Conservation (phyloP, 2,329 filamentous ascomycete genomes). For the Truncatella angustata region DNA sequence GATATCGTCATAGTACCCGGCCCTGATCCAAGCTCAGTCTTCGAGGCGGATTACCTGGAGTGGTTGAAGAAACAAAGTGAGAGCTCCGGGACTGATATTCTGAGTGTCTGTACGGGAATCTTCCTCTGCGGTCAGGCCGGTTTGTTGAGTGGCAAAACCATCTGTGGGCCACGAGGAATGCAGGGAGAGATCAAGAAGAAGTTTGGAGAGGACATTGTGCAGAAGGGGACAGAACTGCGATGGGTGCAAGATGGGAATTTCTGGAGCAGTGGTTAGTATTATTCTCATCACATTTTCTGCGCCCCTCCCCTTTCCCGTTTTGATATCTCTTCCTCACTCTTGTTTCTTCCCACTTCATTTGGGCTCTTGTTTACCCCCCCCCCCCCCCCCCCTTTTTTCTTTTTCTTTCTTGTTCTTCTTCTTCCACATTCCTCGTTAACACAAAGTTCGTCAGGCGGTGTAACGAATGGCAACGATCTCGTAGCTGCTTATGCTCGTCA, state of each 20-base stretch:
- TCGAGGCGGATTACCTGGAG: slow-evolving; percentile 31
- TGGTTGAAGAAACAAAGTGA: slow-evolving; percentile 43
- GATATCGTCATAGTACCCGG: slow-evolving; percentile 52
- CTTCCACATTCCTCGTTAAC: too few species aligned
- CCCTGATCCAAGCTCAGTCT: slow-evolving; percentile 37
- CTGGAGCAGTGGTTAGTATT: slow-evolving; percentile 50
- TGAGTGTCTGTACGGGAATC: slow-evolving; percentile 51
- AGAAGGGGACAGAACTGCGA: slow-evolving; percentile 44
- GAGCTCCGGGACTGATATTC: slow-evolving; percentile 40
- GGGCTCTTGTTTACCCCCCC: too few species aligned
- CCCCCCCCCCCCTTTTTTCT: too few species aligned
- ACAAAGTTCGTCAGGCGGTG: slow-evolving; percentile 36
- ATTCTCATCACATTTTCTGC: not conserved
- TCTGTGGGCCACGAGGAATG: slow-evolving; percentile 45
- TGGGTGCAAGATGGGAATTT: slow-evolving; percentile 54
- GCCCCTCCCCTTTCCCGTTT: not conserved
- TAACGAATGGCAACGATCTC: slow-evolving; percentile 57
- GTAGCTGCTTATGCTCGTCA: slow-evolving; percentile 49
- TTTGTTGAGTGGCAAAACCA: slow-evolving; percentile 42
- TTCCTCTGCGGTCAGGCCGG: slow-evolving; percentile 48
- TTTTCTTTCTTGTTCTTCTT: too few species aligned
- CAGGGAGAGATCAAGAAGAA: slow-evolving; percentile 36
- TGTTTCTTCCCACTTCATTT: not conserved
- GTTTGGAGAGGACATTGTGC: slow-evolving; percentile 35
- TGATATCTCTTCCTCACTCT: not conserved